Conservation (phyloP, 345 rosid genomes). For the Punica granatum region DNA sequence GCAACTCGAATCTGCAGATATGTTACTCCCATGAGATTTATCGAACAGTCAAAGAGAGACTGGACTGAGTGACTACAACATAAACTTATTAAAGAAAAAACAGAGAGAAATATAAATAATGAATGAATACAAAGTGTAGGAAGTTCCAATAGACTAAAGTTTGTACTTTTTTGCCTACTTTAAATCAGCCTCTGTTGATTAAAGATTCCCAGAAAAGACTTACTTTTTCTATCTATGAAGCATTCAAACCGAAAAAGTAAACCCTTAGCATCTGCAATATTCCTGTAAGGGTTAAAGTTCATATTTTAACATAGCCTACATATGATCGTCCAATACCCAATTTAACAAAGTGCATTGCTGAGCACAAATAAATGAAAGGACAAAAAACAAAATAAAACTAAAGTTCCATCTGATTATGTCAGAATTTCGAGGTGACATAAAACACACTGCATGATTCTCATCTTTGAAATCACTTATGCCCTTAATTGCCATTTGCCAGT, state of each 20-base stretch:
- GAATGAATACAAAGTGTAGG: neutral
- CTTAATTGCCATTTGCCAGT: too few species aligned
- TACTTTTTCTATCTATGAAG: neutral
- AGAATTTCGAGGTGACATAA: too few species aligned
- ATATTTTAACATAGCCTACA: neutral
- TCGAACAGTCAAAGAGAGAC: neutral
- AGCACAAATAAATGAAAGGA: neutral
- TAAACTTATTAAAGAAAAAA: neutral
- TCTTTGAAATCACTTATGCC: too few species aligned
- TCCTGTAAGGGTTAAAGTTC: neutral
- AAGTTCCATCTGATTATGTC: too few species aligned
- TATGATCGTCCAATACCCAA: neutral
- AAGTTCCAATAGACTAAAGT: neutral
- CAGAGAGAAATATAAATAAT: too few species aligned
- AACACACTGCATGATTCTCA: too few species aligned
- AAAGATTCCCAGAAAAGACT: neutral
- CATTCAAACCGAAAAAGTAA: neutral
- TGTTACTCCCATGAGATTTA: neutral
- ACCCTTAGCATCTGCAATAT: neutral
- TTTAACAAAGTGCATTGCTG: neutral
- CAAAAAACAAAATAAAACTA: neutral
- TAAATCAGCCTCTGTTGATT: neutral
- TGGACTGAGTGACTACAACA: neutral
- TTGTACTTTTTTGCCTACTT: neutral
- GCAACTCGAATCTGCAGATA: constrained; percentile 10